phyloP scores from a whole-genome alignment of 345 rosid genomes.

The Brassica juncea region DNA sequence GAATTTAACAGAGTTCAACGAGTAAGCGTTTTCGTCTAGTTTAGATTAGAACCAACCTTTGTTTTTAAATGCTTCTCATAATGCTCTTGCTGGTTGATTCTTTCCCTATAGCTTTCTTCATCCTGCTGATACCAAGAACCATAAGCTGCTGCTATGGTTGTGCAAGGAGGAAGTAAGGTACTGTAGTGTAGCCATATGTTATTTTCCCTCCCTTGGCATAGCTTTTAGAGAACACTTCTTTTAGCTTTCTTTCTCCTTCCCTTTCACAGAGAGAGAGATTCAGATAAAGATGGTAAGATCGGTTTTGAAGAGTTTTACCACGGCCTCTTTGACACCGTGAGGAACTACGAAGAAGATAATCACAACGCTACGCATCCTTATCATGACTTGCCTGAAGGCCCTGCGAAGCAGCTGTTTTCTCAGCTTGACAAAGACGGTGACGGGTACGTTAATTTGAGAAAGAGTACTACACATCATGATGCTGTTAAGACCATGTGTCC shows the following conservation, averaged over 20 bases:
- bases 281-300: conserved; percentile 88
- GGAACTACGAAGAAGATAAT: conserved; percentile 82
- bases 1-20: conserved; percentile 90
- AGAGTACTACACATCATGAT: not conserved
- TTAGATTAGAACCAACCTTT: not conserved
- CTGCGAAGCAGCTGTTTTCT: conserved; percentile 69
- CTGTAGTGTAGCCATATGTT: conserved; percentile 9
- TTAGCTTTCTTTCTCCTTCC: not conserved
- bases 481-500: conserved; percentile 4
- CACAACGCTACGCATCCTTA: conserved; percentile 58
- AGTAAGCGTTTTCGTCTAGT: conserved; percentile 54
- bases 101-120: conserved; percentile 71
- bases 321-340: conserved; percentile 87
- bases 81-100: conserved; percentile 15
- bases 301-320: conserved; percentile 84
- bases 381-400: conserved; percentile 69
- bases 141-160: conserved; percentile 74
- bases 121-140: conserved; percentile 94
- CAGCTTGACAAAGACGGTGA: conserved; percentile 92
- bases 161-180: conserved; percentile 98
- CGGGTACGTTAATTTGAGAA: conserved; percentile 50
- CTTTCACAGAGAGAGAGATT: conserved; percentile 75
- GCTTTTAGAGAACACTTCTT: not conserved
- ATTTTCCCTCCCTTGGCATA: not conserved
- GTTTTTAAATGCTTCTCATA: not conserved